Evolutionary conservation across 1,139 yeast genomes (phyloP), one percentile per base, ranked within the genome.

Genomic region (Casaregolazyma lundiana): DNA sequence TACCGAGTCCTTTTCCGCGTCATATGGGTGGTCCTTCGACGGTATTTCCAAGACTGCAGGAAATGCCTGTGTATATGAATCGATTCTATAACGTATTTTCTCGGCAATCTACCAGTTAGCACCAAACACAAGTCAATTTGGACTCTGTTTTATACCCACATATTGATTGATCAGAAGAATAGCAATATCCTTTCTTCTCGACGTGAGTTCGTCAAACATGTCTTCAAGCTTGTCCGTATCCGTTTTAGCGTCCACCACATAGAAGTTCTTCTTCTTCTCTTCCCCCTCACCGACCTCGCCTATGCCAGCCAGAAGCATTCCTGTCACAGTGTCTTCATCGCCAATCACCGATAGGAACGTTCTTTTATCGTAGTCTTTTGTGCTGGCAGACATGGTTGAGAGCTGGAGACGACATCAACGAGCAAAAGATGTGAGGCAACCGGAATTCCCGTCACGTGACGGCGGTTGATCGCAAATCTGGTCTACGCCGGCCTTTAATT

Each of bases 11-110:
- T 90, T 94, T 66, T 90, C 97, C 19, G 98, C 98, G 66, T 92
- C 79, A 65, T 92, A 92, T 18, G 99, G 98, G 65, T 92, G 97
- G 63, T 92, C 99, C 71, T 92, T 92, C 15, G 97, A 87, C 35
- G 99, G 99, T 57, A 92, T 92, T 69, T 92, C 99, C 62, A 92
- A 75, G 44, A 92, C 81, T 2, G 98, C 97, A 6, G 99, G 99
- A 68, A 92, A 92, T 8, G 98, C 96, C 57, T 82, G 81, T 29
- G 95, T 81, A 68, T 78, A 92, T 42, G 78, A 74, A 62, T 94
- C 99, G 43, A 92, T 89, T 56, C 78, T 76, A 57, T 75, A 76
- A 66, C 99, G 77, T 50, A 92, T 92, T 59, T 80, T 76, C 61
- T 94, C 97, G 9, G 98, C 98, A 58, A 92, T 56, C 64, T 62